A percentile compares a stretch with the other conserved stretches of the same genome.
phyloP scores from a whole-genome alignment of 805 yeast genomes.

The Lachancea sp. region DNA sequence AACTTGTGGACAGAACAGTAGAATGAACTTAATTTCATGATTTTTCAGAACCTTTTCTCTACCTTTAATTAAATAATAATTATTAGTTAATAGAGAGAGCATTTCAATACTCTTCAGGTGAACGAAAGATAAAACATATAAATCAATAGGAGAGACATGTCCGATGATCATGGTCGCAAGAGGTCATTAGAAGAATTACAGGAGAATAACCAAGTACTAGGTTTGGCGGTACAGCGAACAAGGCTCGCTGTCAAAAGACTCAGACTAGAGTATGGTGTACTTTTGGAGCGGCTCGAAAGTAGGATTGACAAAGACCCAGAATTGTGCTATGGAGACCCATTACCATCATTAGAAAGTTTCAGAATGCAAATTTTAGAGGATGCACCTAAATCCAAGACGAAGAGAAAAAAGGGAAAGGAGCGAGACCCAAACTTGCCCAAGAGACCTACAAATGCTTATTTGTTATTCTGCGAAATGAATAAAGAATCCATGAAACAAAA shows the following conservation, averaged over 20 bases:
- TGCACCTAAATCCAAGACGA: slow-evolving; percentile 26
- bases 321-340: slow-evolving; percentile 25
- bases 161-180: slow-evolving; percentile 36
- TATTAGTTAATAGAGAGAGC: no score
- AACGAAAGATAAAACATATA: no score
- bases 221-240: slow-evolving; percentile 71
- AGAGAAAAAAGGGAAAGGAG: slow-evolving; percentile 36
- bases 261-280: slow-evolving; percentile 73
- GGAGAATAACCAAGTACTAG: slow-evolving; percentile 66
- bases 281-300: slow-evolving; percentile 72
- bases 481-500: slow-evolving; percentile 63
- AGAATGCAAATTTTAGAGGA: slow-evolving; percentile 20
- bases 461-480: slow-evolving; percentile 80
- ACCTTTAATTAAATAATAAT: background rate
- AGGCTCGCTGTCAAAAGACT: slow-evolving; percentile 69
- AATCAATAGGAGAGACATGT: slow-evolving; percentile 1
- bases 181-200: slow-evolving; percentile 66
- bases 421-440: slow-evolving; percentile 85
- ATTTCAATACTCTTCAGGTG: no score
- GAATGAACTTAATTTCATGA: background rate
- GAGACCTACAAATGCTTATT: slow-evolving; percentile 84
- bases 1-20: no score
- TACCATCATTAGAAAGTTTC: slow-evolving; percentile 29
- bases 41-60: background rate
- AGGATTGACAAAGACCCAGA: slow-evolving; percentile 37